Base-by-base conservation (phyloP, 1,139 yeast species). In the Meyerozyma elateridarum region DNA sequence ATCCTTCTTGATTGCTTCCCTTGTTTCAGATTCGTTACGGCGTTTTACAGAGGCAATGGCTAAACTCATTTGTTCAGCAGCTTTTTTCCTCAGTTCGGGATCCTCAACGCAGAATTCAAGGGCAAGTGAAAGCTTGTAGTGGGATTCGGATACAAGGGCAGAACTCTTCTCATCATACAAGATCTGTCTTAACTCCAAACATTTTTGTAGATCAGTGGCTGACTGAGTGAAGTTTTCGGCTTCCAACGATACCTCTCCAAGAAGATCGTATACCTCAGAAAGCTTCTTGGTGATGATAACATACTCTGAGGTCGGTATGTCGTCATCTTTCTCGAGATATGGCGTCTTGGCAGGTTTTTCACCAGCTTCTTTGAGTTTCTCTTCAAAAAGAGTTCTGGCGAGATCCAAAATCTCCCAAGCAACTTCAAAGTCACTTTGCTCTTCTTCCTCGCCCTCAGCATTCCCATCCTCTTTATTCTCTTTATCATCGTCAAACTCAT, bases 181-280 rank as follows among this genome's bases (percentile, higher is more conserved):
- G 39, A 75, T 62, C 30, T 62, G 49, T 51, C 89, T 72, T 31
- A 83, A 57, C 14, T 70, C 59, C 27, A 84, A 66, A 32, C 85
- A 66, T 9, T 70, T 59, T 29, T 64, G 60, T 36, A 85, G 72
- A 52, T 88, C 96, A 15, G 59, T 63, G 0, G 80, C 75, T 0
- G 95, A 85, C 54, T 85, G 95, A 9, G 64, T 59, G 51, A 85
- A 85, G 54, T 85, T 85, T 45, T 88, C 89, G 2, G 89, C 78
- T 51, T 88, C 96, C 25, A 88, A 62, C 0, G 95, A 82, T 5
- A 89, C 84, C 52, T 91, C 97, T 15, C 97, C 97, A 14, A 88
- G 64, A 6, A 89, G 57, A 49, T 84, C 93, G 49, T 79, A 83
- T 1, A 82, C 76, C 37, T 85, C 93, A 0, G 93, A 78, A 20